Evolutionary conservation across 2,329 filamentous ascomycete species (phyloP).

Genomic region (Fusarium virguliforme): DNA sequence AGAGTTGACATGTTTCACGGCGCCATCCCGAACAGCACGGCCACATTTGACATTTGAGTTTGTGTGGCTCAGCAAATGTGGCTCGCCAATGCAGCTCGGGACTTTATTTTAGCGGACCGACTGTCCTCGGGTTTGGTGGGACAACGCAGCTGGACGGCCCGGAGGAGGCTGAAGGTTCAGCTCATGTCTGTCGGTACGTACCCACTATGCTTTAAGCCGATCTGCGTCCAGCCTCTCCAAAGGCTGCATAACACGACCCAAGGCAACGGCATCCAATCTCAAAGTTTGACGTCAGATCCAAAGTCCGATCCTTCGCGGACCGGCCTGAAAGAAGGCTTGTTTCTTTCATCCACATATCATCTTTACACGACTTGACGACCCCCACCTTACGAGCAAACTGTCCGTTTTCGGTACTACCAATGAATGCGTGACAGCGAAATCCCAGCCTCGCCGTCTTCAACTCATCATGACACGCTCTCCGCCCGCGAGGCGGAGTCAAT

Average conservation of each 20-base stretch:
- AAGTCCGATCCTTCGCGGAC: slow-evolving; percentile 10
- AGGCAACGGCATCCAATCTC: slow-evolving; percentile 35
- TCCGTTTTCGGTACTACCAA: slow-evolving; percentile 23
- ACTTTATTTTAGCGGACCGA: slow-evolving; percentile 48
- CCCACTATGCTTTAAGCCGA: slow-evolving; percentile 37
- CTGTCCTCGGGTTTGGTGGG: slow-evolving; percentile 1
- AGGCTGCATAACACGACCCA: slow-evolving; percentile 43
- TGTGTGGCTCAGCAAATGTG: slow-evolving; percentile 37
- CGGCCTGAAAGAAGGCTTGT: not conserved
- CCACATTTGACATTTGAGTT: not conserved
- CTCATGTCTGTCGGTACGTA: slow-evolving; percentile 36
- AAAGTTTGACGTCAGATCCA: slow-evolving; percentile 23
- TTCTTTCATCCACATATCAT: not conserved
- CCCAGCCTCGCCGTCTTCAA: slow-evolving; percentile 20
- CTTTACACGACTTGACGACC: not conserved
- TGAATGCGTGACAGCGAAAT: slow-evolving; percentile 46
- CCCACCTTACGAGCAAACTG: slow-evolving; percentile 2
- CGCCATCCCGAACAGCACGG: slow-evolving; percentile 14
- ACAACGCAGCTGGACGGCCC: not conserved
- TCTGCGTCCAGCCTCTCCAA: slow-evolving; percentile 45
- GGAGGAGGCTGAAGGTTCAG: slow-evolving; percentile 16
- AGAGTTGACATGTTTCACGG: slow-evolving; percentile 37
- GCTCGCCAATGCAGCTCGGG: slow-evolving; percentile 27
- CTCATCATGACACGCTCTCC: slow-evolving; percentile 63
- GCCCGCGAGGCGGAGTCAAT: slow-evolving; percentile 58